Percentiles rank a stretch among this genome's conserved stretches.
phyloP scores from a whole-genome alignment of 129 eudicot genomes.

The Arctium lappa region DNA sequence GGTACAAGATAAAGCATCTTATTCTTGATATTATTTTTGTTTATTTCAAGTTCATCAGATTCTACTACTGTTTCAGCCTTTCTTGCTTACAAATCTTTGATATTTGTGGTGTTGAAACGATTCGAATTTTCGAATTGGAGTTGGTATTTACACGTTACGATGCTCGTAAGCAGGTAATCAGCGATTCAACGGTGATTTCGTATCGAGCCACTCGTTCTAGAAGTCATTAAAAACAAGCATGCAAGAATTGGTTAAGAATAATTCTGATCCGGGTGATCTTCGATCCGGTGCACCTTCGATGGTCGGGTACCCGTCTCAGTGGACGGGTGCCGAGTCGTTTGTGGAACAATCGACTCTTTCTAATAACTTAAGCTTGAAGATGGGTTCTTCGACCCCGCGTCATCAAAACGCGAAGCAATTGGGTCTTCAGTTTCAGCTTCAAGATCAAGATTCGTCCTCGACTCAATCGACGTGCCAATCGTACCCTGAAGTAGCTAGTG shows the following conservation, averaged over 20 bases:
- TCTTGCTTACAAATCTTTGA: not conserved
- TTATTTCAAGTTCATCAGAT: slow-evolving; percentile 7
- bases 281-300: slow-evolving; percentile 26
- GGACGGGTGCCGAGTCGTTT: slow-evolving; percentile 44
- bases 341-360: slow-evolving; percentile 43
- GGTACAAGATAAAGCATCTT: slow-evolving; percentile 37
- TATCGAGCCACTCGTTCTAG: not conserved
- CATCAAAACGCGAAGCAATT: slow-evolving; percentile 36
- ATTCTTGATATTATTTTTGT: slow-evolving; percentile 21
- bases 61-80: slow-evolving; percentile 16
- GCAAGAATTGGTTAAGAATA: slow-evolving; percentile 44
- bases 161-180: slow-evolving; percentile 25
- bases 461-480: slow-evolving; percentile 72
- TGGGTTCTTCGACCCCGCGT: slow-evolving; percentile 39
- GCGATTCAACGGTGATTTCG: slow-evolving; percentile 3
- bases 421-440: slow-evolving; percentile 45
- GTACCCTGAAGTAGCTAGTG: slow-evolving; percentile 48
- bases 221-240: slow-evolving; percentile 25
- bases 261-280: slow-evolving; percentile 16
- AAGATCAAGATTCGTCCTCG: slow-evolving; percentile 64
- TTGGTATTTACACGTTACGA: not conserved
- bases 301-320: slow-evolving; percentile 32
- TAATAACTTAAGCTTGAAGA: slow-evolving; percentile 53
- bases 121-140: not conserved
- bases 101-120: not conserved